These are phyloP conservation scores for Pholiota molesta DNA, from an alignment of 768 basidiomycete genomes.

Conservation along the genomic window DNA sequence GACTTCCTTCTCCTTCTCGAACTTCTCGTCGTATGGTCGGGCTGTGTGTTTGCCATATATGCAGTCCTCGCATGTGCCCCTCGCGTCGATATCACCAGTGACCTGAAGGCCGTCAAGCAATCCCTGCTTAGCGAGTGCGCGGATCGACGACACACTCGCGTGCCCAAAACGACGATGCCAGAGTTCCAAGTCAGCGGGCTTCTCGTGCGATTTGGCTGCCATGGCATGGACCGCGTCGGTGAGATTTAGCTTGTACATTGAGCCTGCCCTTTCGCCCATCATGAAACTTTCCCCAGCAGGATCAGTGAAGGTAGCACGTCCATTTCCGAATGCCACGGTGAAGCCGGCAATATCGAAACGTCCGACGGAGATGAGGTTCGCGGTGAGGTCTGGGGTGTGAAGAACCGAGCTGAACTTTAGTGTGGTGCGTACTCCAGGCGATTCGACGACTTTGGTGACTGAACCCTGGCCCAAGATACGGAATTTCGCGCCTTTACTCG, in stretches of 20 bases:
- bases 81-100: slow-evolving; percentile 23
- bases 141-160: background rate
- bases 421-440: slow-evolving; percentile 4
- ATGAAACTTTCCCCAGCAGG: slow-evolving; percentile 2
- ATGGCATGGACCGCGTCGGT: too few species aligned
- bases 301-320: slow-evolving; percentile 2
- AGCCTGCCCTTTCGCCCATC: background rate
- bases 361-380: slow-evolving; percentile 28
- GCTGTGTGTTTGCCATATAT: slow-evolving; percentile 24
- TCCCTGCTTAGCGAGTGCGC: slow-evolving; percentile 8
- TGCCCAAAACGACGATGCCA: slow-evolving; percentile 34
- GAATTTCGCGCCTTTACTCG: slow-evolving; percentile 15
- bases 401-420: slow-evolving; percentile 26
- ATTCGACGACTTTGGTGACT: slow-evolving; percentile 15
- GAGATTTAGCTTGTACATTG: too few species aligned
- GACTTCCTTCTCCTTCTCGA: slow-evolving; percentile 14
- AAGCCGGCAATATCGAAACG: slow-evolving; percentile 19
- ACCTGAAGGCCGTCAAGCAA: slow-evolving; percentile 13
- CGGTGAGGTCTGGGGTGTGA: slow-evolving; percentile 27
- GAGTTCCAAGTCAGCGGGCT: slow-evolving; percentile 19
- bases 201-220: slow-evolving; percentile 16
- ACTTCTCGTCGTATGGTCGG: slow-evolving; percentile 25
- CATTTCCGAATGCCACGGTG: slow-evolving; percentile 16
- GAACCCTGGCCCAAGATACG: slow-evolving; percentile 26
- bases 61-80: slow-evolving; percentile 27